Base-by-base conservation (phyloP, 83 land plant genomes). In the Picea engelmannii region DNA sequence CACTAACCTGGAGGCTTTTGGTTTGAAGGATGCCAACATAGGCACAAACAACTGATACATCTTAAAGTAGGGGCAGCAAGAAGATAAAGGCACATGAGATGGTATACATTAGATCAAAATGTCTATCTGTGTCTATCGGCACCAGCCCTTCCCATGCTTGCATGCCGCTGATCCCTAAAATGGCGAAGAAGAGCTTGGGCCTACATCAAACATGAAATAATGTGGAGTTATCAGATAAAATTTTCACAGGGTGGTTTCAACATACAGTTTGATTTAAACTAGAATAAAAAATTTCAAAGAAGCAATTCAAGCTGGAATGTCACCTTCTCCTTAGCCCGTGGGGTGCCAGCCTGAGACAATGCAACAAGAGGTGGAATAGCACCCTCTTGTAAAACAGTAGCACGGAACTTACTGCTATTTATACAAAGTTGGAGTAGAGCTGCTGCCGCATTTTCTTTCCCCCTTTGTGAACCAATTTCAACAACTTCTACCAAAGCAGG, bases 241-340 rank as follows among this genome's bases (percentile, higher is more conserved):
- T 35, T 69, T 12, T 52, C 35, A 42, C 47, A 70, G 38, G 18
- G 15, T 52, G 47, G 24, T 44, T 73, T 73, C 24, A 42, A 47
- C 5, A 42, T 18, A 71, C 10, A 42, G 35, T 17, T 69, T 71
- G 52, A 40, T 42, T 71, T 42, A 71, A 16, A 71, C 42, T 71
- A 73, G 21, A 21, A 73, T 44, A 1, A 20, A 21, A 25, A 4
- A 44, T 73, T 73, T 2, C 16, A 44, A 52, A 69, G 5, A 69
- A 73, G 42, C 55, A 44, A 18, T 8, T 16, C 18, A 40, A 20
- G 23, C 25, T 73, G 9, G 2, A 73, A 73, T 73, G 10, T 31
- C 40, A 96, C 99, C 98, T 96, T 96, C 78, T 96, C 99, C 82
- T 92, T 96, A 55, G 98, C 99, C 83, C 99, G 89, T 38, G 98